Evolutionary conservation across 2,329 filamentous ascomycete genomes (phyloP), one percentile per base, ranked within the genome.

Genomic region (Cladosporium sphaerospermum): DNA sequence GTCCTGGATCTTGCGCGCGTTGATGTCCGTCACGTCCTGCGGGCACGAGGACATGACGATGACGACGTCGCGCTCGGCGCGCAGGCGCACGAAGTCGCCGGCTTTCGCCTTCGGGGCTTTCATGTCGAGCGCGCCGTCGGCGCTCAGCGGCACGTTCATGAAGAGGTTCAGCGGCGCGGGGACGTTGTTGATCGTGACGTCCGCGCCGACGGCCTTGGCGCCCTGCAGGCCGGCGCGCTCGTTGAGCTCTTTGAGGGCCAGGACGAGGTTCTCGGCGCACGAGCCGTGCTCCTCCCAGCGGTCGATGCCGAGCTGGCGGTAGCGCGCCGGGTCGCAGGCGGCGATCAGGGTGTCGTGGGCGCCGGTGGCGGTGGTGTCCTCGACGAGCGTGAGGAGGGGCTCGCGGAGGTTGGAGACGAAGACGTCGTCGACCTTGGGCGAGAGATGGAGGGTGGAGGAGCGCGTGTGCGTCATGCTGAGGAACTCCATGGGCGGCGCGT

Each of bases 31-130:
- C 5, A 75, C 65, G 58, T 75, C 72, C 52, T 75, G 69, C 18
- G 73, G 73, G 61, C 74, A 76, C 3, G 73, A 71, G 56, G 68
- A 72, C 74, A 76, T 75, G 16, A 74, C 70, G 2, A 76, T 69
- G 9, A 75, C 72, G 2, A 75, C 62, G 58, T 76, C 72, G 41
- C 72, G 65, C 56, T 74, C 64, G 33, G 74, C 74, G 54, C 68
- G 66, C 14, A 76, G 61, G 1, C 70, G 64, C 1, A 76, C 69
- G 59, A 69, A 75, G 48, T 75, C 72, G 23, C 73, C 73, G 8
- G 56, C 56, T 48, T 72, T 73, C 18, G 67, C 65, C 14, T 68
- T 62, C 1, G 74, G 71, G 32, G 61, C 61, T 46, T 73, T 69
- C 50, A 75, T 75, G 47, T 62, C 69, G 2, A 75, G 57, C 14